phyloP scores from a whole-genome alignment of 2,329 filamentous ascomycete genomes.

The Seiridium unicorne region DNA sequence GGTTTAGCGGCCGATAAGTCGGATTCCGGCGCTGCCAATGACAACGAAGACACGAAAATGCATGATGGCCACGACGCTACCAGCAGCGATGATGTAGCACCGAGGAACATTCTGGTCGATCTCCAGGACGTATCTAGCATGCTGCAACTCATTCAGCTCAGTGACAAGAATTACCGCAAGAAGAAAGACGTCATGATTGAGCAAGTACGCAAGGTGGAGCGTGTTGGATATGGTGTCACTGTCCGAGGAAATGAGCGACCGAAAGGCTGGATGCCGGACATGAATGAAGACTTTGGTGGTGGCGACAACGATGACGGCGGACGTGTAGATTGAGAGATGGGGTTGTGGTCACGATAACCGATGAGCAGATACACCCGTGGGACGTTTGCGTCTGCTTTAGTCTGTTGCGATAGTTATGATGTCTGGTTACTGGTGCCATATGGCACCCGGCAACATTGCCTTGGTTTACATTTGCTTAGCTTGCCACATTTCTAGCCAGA shows the following conservation, averaged over 20 bases:
- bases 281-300: constrained; percentile 4
- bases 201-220: constrained; percentile 93
- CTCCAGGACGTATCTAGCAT: constrained; percentile 74
- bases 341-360: not conserved
- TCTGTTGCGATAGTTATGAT: no score
- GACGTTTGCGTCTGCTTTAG: no score
- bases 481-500: not conserved
- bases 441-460: not conserved
- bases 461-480: not conserved
- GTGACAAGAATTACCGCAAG: constrained; percentile 59
- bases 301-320: constrained; percentile 1
- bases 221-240: constrained; percentile 80
- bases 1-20: constrained; percentile 22
- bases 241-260: constrained; percentile 59
- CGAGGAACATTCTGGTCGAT: constrained; percentile 71
- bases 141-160: constrained; percentile 71
- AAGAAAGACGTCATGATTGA: constrained; percentile 85
- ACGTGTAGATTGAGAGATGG: not conserved
- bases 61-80: constrained; percentile 23
- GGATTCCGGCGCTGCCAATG: not conserved
- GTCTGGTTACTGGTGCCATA: no score
- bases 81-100: not conserved
- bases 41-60: constrained; percentile 52
- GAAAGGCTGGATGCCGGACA: constrained; percentile 17
- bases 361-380: no score